Conservation (phyloP, 306 rosid genomes). For the Medicago ruthenica region DNA sequence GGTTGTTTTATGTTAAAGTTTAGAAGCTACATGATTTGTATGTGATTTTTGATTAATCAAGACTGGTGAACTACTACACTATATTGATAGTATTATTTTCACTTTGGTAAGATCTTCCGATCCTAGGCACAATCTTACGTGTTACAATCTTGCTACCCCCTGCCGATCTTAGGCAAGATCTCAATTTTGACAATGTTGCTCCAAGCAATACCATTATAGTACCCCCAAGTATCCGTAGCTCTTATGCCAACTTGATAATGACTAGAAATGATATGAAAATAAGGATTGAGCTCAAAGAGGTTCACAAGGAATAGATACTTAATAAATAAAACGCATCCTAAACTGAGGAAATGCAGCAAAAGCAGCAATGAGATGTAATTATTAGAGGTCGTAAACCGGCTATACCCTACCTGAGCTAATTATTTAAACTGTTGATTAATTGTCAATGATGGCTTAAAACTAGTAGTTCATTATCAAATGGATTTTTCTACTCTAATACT, state of each 20-base stretch:
- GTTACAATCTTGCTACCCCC: too few relatives aligned
- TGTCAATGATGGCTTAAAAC: background rate
- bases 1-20: too few relatives aligned
- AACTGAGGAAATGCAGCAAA: conserved; percentile 14
- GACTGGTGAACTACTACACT: too few relatives aligned
- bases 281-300: conserved; percentile 21
- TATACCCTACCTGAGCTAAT: background rate
- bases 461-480: conserved; percentile 12
- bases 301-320: background rate
- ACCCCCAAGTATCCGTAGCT: background rate
- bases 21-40: too few relatives aligned
- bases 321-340: background rate
- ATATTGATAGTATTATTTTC: too few relatives aligned
- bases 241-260: background rate
- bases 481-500: background rate
- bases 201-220: too few relatives aligned
- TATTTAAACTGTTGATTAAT: background rate
- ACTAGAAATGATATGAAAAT: too few relatives aligned
- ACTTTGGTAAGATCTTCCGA: too few relatives aligned
- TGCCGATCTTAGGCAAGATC: too few relatives aligned
- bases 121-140: too few relatives aligned
- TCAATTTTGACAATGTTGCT: too few relatives aligned
- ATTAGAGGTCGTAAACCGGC: conserved; percentile 8
- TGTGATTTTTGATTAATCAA: too few relatives aligned
- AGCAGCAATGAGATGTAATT: background rate